These are phyloP conservation scores for Silene vulgaris DNA, from an alignment of 179 eudicot species.

Conservation along the genomic window DNA sequence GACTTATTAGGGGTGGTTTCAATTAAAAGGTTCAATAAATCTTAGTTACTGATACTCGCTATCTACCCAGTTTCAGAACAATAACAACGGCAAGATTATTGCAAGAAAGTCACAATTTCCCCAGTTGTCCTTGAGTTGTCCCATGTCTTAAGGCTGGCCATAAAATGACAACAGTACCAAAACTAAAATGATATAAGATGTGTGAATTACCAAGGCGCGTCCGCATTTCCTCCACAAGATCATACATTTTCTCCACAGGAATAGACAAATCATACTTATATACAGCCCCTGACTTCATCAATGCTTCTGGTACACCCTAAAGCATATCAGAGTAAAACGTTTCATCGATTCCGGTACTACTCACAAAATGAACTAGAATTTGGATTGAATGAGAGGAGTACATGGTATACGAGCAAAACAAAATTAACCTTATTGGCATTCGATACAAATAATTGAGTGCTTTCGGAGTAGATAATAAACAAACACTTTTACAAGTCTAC, in stretches of 20 bases:
- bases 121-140: no score
- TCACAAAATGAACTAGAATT: neutral
- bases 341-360: neutral
- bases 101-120: no score
- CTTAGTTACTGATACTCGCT: no score
- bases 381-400: neutral
- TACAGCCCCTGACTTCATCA: constrained; percentile 87
- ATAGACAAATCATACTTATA: constrained; percentile 94
- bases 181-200: neutral
- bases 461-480: no score
- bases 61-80: no score
- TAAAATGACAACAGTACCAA: no score
- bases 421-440: neutral
- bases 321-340: constrained; percentile 3
- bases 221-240: constrained; percentile 88
- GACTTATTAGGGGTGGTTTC: no score
- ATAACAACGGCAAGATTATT: no score
- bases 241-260: constrained; percentile 87
- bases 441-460: neutral
- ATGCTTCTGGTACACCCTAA: constrained; percentile 90
- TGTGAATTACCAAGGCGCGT: constrained; percentile 59
- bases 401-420: neutral
- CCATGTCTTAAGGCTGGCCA: no score
- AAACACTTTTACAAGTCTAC: no score
- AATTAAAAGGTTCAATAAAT: no score